These are phyloP conservation scores for Taphrina communis DNA, from an alignment of 1,139 yeast species.

Conservation along the genomic window DNA sequence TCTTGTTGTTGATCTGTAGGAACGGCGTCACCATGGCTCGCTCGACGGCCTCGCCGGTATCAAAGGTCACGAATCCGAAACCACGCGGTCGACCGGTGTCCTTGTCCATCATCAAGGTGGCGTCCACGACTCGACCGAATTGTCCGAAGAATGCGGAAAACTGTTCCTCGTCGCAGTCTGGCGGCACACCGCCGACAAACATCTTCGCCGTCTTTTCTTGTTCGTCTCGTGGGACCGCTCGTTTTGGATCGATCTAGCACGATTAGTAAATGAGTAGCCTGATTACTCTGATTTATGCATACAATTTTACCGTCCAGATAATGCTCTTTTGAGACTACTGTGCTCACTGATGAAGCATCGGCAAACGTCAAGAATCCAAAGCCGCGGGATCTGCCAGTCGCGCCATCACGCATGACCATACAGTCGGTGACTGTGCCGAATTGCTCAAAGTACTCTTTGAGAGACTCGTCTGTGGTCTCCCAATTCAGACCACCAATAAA, in stretches of 20 bases:
- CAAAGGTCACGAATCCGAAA: slow-evolving; percentile 96
- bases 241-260: slow-evolving; percentile 81
- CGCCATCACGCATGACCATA: slow-evolving; percentile 90
- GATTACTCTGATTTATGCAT: slow-evolving; percentile 14
- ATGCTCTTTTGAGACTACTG: slow-evolving; percentile 85
- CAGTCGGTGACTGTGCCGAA: slow-evolving; percentile 90
- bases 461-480: slow-evolving; percentile 83
- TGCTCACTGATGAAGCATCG: slow-evolving; percentile 81
- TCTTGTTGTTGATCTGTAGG: slow-evolving; percentile 46
- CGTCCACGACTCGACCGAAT: slow-evolving; percentile 93
- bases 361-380: slow-evolving; percentile 93
- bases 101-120: slow-evolving; percentile 96
- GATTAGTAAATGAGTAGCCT: background rate
- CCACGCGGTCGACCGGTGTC: slow-evolving; percentile 98
- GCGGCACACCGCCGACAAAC: slow-evolving; percentile 97
- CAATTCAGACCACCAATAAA: slow-evolving; percentile 97
- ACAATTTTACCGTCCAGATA: slow-evolving; percentile 87
- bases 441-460: slow-evolving; percentile 81
- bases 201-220: slow-evolving; percentile 97
- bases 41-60: slow-evolving; percentile 94
- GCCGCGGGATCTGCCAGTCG: slow-evolving; percentile 93
- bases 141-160: slow-evolving; percentile 86
- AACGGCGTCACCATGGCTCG: slow-evolving; percentile 66
- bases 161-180: slow-evolving; percentile 91
- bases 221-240: slow-evolving; percentile 98